Conservation (phyloP, 345 rosid species). For the Rhodomyrtus tomentosa region DNA sequence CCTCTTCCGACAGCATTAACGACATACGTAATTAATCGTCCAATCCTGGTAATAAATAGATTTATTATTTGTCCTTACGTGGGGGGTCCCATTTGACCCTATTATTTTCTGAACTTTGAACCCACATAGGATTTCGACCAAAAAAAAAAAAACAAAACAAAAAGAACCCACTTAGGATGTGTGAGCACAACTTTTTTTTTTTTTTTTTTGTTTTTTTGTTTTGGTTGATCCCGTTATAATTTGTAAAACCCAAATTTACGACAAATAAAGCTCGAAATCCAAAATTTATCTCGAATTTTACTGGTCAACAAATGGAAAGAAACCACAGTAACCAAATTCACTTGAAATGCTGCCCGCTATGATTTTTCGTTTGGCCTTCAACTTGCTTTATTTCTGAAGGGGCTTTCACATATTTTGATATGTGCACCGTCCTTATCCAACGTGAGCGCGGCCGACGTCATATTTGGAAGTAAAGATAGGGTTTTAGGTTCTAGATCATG, state of each 20-base stretch:
- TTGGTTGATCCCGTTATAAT: background rate
- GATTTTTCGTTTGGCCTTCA: background rate
- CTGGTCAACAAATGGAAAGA: background rate
- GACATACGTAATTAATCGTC: no score
- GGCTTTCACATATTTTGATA: background rate
- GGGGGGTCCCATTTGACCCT: background rate
- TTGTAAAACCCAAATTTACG: background rate
- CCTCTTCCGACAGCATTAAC: no score
- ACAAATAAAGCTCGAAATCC: background rate
- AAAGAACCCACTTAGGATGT: background rate
- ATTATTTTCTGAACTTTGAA: background rate
- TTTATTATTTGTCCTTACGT: background rate
- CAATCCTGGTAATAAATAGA: background rate
- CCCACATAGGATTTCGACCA: background rate
- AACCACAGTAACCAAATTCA: background rate
- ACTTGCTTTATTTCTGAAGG: background rate
- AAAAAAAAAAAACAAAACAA: no score
- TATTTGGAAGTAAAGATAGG: background rate
- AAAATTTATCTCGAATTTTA: background rate
- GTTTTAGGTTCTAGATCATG: background rate
- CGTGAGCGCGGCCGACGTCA: background rate
- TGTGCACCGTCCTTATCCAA: background rate
- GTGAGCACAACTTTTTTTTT: no score
- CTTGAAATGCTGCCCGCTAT: background rate
- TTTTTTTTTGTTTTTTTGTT: no score